Percentiles rank a stretch among this genome's conserved stretches.
Conservation (phyloP, 2,329 filamentous ascomycete genomes). For the Microdochium trichocladiopsis region DNA sequence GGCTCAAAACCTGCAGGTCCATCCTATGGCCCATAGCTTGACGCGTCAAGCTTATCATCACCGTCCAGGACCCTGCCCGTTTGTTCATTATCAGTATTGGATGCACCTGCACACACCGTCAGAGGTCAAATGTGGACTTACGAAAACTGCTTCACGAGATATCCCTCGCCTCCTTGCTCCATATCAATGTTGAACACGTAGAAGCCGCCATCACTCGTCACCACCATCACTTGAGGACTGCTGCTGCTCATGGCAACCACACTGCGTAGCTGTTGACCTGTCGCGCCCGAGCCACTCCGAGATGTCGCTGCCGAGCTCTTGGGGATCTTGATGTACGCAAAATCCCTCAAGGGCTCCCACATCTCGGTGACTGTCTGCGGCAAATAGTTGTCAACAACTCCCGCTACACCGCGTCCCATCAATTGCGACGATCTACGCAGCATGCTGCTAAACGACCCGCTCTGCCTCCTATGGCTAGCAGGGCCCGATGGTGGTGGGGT, state of each 20-base stretch:
- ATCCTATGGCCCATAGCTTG: conserved; percentile 30
- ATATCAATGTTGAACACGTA: conserved; percentile 95
- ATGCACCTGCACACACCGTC: too few relatives aligned
- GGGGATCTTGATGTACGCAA: conserved; percentile 92
- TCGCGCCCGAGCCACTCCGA: conserved; percentile 13
- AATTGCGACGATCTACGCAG: conserved; percentile 92
- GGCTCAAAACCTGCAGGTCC: not conserved
- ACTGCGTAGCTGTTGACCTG: conserved; percentile 57
- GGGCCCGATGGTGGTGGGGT: conserved; percentile 12
- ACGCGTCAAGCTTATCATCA: conserved; percentile 47
- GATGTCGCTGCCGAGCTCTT: conserved; percentile 35
- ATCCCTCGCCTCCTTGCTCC: conserved; percentile 89
- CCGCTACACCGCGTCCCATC: conserved; percentile 81
- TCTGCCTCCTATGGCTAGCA: conserved; percentile 37
- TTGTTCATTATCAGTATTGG: not conserved
- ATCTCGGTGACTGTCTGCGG: conserved; percentile 93
- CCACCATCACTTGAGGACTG: conserved; percentile 94
- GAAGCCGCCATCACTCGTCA: conserved; percentile 91
- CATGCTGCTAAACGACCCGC: conserved; percentile 83
- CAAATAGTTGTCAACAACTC: conserved; percentile 84
- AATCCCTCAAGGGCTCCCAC: conserved; percentile 93
- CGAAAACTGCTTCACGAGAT: conserved; percentile 87
- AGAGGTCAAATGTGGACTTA: conserved; percentile 39
- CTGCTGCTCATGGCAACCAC: conserved; percentile 97
- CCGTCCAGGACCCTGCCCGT: conserved; percentile 41